Percentiles rank a stretch among this genome's conserved stretches.
phyloP scores from a whole-genome alignment of 148 eudicot species.

The Euryodendron excelsum region DNA sequence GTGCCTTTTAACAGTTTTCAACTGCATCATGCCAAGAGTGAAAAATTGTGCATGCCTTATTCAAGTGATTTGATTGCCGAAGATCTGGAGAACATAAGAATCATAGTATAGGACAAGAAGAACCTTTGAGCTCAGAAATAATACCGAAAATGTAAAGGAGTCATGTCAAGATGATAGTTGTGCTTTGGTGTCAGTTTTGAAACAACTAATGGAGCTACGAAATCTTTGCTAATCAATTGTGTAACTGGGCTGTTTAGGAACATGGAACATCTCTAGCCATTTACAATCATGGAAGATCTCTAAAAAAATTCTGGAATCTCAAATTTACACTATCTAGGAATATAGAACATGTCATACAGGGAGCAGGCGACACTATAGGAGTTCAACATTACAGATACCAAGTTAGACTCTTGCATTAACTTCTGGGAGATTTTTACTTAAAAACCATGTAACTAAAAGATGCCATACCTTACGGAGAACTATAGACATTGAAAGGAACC shows the following conservation, averaged over 20 bases:
- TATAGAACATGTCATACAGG: not conserved
- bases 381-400: not conserved
- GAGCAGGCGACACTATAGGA: not conserved
- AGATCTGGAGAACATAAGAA: not conserved
- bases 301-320: not conserved
- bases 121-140: not conserved
- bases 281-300: too few species aligned
- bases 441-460: not conserved
- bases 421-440: not conserved
- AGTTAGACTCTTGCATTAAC: too few species aligned
- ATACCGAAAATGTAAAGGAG: not conserved
- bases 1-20: too few species aligned
- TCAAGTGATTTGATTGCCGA: not conserved
- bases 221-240: too few species aligned
- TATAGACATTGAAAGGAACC: not conserved
- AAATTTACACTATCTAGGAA: not conserved
- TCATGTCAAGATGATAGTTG: not conserved
- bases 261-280: too few species aligned
- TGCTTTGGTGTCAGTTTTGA: not conserved
- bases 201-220: not conserved
- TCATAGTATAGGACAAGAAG: not conserved
- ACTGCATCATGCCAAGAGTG: not conserved
- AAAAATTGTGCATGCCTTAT: not conserved
- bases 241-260: not conserved
- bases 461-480: not conserved